These are phyloP conservation scores for Cystofilobasidium macerans DNA, from an alignment of 768 basidiomycete species.

Conservation along the genomic window DNA sequence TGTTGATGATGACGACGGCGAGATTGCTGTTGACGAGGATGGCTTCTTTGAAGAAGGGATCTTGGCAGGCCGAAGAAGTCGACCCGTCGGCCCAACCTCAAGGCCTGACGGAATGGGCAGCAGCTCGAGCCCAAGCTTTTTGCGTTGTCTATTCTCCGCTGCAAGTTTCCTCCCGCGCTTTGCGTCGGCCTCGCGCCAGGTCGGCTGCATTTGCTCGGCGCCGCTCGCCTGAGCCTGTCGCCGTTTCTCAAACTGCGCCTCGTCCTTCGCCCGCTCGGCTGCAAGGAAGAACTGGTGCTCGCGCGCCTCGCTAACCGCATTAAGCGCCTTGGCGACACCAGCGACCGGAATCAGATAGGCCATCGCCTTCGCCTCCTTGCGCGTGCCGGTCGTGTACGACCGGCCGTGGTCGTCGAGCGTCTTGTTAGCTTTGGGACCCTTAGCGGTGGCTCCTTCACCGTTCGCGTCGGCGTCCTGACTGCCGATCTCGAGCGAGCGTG, in stretches of 20 bases:
- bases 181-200: neutral
- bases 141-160: neutral
- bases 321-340: neutral
- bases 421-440: neutral
- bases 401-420: conserved; percentile 1
- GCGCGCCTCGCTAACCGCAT: neutral
- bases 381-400: conserved; percentile 15
- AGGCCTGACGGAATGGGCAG: neutral
- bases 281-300: neutral
- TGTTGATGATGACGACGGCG: no score
- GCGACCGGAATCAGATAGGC: conserved; percentile 9
- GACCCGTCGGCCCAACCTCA: neutral
- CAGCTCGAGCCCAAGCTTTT: neutral
- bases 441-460: neutral
- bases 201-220: neutral
- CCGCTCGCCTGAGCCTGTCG: neutral
- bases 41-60: no score
- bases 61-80: neutral
- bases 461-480: neutral
- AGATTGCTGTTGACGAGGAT: no score
- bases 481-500: neutral
- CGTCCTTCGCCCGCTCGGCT: neutral
- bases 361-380: conserved; percentile 8
- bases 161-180: neutral
- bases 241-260: no score